Conservation (phyloP, 257 asterid genomes). For the Jacaranda copaia region DNA sequence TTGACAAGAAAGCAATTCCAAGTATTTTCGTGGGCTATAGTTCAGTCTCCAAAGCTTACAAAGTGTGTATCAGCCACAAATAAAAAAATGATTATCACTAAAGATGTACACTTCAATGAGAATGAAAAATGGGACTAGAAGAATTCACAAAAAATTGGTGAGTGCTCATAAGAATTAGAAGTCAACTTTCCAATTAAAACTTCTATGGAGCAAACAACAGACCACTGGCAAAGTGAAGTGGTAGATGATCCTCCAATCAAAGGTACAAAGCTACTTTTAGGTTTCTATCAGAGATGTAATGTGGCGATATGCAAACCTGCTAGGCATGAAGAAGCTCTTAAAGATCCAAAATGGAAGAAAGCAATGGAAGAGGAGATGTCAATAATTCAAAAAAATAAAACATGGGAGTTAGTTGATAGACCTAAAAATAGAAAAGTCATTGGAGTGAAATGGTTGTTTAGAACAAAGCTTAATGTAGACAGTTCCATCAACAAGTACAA, state of each 20-base stretch:
- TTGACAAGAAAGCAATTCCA: neutral
- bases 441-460: conserved; percentile 7
- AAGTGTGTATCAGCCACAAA: neutral
- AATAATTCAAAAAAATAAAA: conserved; percentile 18
- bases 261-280: neutral
- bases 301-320: conserved; percentile 6
- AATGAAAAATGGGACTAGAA: conserved; percentile 8
- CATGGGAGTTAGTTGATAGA: neutral
- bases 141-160: neutral
- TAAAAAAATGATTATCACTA: neutral
- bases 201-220: too few species aligned
- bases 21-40: conserved; percentile 17
- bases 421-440: conserved; percentile 8
- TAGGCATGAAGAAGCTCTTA: conserved; percentile 4
- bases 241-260: neutral
- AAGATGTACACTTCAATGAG: conserved; percentile 19
- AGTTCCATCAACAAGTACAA: conserved; percentile 16
- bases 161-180: too few species aligned
- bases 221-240: too few species aligned
- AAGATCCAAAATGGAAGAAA: neutral
- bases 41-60: neutral
- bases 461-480: conserved; percentile 18
- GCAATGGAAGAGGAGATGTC: conserved; percentile 17
- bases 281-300: conserved; percentile 29
- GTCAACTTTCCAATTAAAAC: too few species aligned